Conservation (phyloP, 148 eudicot genomes). For the Silene uniflora region DNA sequence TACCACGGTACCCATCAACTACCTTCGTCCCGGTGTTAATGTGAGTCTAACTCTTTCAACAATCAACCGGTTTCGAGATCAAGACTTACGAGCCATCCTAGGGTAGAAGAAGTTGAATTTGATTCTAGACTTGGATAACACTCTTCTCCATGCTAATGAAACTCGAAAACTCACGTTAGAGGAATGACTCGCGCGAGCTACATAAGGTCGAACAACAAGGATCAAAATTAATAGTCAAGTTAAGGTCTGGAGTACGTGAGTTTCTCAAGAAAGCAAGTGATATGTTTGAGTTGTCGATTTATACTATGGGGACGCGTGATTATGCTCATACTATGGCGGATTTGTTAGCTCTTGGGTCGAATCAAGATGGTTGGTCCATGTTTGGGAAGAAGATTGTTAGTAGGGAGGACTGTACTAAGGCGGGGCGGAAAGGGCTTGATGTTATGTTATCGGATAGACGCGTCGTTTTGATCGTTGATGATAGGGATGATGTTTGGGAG, state of each 20-base stretch:
- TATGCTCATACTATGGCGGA: conserved; percentile 6
- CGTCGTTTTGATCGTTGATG: no score
- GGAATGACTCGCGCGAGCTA: background rate
- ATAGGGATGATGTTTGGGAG: conserved; percentile 14
- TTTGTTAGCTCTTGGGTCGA: background rate
- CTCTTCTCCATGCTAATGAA: conserved; percentile 6
- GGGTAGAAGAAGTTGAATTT: conserved; percentile 10
- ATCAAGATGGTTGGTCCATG: background rate
- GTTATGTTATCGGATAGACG: background rate
- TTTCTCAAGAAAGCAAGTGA: conserved; percentile 7
- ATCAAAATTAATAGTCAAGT: background rate
- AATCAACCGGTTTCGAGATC: background rate
- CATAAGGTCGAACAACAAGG: background rate
- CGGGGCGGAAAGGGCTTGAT: background rate
- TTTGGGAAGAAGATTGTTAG: background rate
- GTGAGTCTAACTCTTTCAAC: background rate
- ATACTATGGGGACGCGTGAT: background rate
- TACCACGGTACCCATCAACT: background rate
- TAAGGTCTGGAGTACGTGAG: conserved; percentile 9
- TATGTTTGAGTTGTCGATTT: conserved; percentile 24
- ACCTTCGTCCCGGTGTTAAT: background rate
- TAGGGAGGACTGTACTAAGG: background rate
- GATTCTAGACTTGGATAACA: conserved; percentile 11
- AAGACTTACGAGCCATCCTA: background rate
- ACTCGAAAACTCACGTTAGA: background rate